A percentile compares a stretch with the other conserved stretches of the same genome.
Evolutionary conservation across 2,329 filamentous ascomycete genomes (phyloP).

Genomic region (Penicillium freii): DNA sequence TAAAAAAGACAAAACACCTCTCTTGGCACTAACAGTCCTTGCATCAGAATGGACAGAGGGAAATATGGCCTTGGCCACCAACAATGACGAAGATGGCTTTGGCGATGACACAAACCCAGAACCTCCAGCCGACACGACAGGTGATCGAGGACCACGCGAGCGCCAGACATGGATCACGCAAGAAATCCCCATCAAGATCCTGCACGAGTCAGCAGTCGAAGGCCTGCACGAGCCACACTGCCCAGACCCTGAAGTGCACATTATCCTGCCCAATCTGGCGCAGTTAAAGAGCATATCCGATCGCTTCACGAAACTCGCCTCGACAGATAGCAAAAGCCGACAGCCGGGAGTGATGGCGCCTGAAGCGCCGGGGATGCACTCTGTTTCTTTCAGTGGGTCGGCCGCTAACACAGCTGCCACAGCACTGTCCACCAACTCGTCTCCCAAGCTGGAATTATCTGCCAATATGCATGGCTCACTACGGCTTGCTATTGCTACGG

Average conservation of each 20-base stretch:
- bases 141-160: slow-evolving; percentile 61
- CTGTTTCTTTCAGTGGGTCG: background rate
- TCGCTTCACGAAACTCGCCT: slow-evolving; percentile 83
- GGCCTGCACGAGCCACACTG: slow-evolving; percentile 90
- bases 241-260: slow-evolving; percentile 89
- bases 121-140: slow-evolving; percentile 13
- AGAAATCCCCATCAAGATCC: slow-evolving; percentile 89
- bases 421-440: slow-evolving; percentile 21
- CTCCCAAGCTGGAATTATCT: slow-evolving; percentile 74
- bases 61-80: slow-evolving; percentile 57
- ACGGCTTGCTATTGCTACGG: slow-evolving; percentile 74
- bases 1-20: slow-evolving; percentile 83
- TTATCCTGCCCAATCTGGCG: slow-evolving; percentile 79
- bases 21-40: slow-evolving; percentile 86
- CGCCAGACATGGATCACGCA: slow-evolving; percentile 92
- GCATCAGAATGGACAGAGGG: slow-evolving; percentile 51
- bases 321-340: slow-evolving; percentile 32
- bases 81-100: slow-evolving; percentile 21
- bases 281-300: slow-evolving; percentile 94
- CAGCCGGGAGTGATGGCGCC: slow-evolving; percentile 15
- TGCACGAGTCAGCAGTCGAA: slow-evolving; percentile 79
- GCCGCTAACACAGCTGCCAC: slow-evolving; percentile 33
- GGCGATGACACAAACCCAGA: slow-evolving; percentile 48
- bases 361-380: slow-evolving; percentile 30
- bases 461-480: slow-evolving; percentile 94